Percentiles rank a stretch among this genome's conserved stretches.
phyloP scores from a whole-genome alignment of 371 early-diverging fungal genomes.

The Mucor indicus region DNA sequence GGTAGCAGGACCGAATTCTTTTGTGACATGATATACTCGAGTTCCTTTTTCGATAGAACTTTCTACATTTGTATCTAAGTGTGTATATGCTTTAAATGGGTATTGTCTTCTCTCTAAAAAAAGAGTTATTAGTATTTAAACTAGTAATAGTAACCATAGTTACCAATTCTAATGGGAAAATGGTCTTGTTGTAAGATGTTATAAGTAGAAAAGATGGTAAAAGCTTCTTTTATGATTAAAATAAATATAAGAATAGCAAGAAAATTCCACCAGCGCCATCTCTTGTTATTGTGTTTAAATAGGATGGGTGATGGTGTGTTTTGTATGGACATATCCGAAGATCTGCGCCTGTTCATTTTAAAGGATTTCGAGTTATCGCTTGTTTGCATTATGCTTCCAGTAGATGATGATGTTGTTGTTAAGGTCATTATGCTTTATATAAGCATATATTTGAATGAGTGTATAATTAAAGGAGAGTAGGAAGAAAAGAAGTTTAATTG shows the following conservation, averaged over 20 bases:
- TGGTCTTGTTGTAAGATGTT: constrained; percentile 35
- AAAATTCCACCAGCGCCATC: constrained; percentile 60
- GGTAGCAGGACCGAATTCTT: constrained; percentile 62
- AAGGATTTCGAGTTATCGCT: neutral
- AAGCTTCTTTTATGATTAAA: constrained; percentile 35
- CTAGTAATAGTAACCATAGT: too few species aligned
- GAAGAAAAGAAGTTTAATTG: too few species aligned
- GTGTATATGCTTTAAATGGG: constrained; percentile 49
- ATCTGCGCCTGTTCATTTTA: neutral
- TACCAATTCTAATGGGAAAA: constrained; percentile 54
- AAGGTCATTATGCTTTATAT: too few species aligned
- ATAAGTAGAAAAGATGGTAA: constrained; percentile 37
- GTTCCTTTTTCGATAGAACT: constrained; percentile 37
- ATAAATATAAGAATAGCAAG: constrained; percentile 32
- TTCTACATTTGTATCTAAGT: constrained; percentile 38
- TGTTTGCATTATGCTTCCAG: too few species aligned
- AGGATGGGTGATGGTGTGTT: too few species aligned
- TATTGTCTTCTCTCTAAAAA: constrained; percentile 38
- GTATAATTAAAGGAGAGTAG: too few species aligned
- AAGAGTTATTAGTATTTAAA: too few species aligned
- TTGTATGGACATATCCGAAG: neutral
- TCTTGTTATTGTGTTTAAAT: constrained; percentile 18
- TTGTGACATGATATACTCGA: constrained; percentile 61
- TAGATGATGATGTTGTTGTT: too few species aligned
- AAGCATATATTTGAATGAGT: too few species aligned